Conservation (phyloP, 192 early-diverging fungal genomes). For the Geranomyces variabilis region DNA sequence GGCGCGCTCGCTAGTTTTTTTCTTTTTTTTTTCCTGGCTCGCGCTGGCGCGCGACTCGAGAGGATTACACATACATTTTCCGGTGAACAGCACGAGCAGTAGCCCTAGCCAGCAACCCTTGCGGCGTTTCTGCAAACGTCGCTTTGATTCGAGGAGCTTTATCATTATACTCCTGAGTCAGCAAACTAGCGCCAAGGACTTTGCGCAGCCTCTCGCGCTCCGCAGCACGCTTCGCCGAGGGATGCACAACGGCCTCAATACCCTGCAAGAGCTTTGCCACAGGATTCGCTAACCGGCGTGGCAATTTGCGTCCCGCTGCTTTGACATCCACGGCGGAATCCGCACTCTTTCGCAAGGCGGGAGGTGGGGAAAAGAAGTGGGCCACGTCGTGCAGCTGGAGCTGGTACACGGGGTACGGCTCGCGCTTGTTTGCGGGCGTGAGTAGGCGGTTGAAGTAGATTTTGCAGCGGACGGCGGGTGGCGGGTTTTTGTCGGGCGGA, state of each 20-base stretch:
- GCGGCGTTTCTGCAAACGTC: slow-evolving; percentile 21
- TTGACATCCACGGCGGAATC: not conserved
- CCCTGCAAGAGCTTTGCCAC: not conserved
- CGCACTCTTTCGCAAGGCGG: not conserved
- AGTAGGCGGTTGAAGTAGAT: slow-evolving; percentile 29
- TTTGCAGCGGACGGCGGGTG: slow-evolving; percentile 15
- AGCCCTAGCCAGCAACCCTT: not conserved
- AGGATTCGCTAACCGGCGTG: not conserved
- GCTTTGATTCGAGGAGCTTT: not conserved
- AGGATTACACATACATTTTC: slow-evolving; percentile 3
- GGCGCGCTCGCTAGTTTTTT: too few relatives aligned
- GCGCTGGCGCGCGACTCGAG: too few relatives aligned
- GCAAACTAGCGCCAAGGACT: slow-evolving; percentile 1
- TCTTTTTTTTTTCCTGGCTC: too few relatives aligned
- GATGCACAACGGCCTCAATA: not conserved
- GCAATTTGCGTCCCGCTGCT: not conserved
- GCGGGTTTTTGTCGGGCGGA: not conserved
- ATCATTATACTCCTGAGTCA: slow-evolving; percentile 23
- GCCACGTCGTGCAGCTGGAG: slow-evolving; percentile 5
- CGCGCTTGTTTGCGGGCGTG: slow-evolving; percentile 12
- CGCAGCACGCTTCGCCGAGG: not conserved
- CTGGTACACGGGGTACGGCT: slow-evolving; percentile 22
- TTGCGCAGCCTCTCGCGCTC: slow-evolving; percentile 9
- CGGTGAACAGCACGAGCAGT: slow-evolving; percentile 9
- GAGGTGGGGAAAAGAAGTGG: slow-evolving; percentile 14